Conservation (phyloP, 2,329 filamentous ascomycete genomes). For the Sclerotinia nivalis region DNA sequence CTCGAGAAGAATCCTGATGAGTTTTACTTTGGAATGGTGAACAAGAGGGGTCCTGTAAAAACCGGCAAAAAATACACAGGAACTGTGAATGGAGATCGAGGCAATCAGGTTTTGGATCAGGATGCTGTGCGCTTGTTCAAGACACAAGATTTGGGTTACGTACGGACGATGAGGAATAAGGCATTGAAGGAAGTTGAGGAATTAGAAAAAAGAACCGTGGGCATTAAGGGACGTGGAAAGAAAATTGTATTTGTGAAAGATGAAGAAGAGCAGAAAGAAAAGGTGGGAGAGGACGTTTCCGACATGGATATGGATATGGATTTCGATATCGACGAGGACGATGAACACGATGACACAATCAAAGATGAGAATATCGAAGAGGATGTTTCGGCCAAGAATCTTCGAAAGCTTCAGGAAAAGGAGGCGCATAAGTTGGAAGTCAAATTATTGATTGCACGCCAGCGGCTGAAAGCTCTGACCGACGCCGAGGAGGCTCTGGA, state of each 20-base stretch:
- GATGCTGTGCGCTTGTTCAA: conserved; percentile 64
- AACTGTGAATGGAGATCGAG: conserved; percentile 58
- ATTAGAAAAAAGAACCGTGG: conserved; percentile 56
- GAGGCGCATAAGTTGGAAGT: conserved; percentile 52
- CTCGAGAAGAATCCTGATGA: conserved; percentile 70
- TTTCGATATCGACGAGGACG: conserved; percentile 29
- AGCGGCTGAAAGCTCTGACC: conserved; percentile 56
- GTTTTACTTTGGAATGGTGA: conserved; percentile 71
- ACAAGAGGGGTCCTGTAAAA: conserved; percentile 57
- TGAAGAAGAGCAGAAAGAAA: conserved; percentile 35
- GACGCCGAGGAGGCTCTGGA: conserved; percentile 59
- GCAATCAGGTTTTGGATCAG: conserved; percentile 55
- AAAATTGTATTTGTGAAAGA: conserved; percentile 43
- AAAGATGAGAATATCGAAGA: conserved; percentile 23
- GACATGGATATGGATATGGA: conserved; percentile 40
- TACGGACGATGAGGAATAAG: conserved; percentile 62
- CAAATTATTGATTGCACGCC: conserved; percentile 52
- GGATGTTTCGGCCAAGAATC: conserved; percentile 39
- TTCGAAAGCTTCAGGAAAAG: conserved; percentile 47
- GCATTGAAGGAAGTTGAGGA: conserved; percentile 57
- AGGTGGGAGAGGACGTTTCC: conserved; percentile 32
- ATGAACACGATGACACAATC: conserved; percentile 29
- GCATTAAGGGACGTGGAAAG: conserved; percentile 39
- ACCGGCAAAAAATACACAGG: conserved; percentile 55
- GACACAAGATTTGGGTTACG: conserved; percentile 67